Conservation (phyloP, 768 basidiomycete genomes). For the Leccinum aurantiacum region DNA sequence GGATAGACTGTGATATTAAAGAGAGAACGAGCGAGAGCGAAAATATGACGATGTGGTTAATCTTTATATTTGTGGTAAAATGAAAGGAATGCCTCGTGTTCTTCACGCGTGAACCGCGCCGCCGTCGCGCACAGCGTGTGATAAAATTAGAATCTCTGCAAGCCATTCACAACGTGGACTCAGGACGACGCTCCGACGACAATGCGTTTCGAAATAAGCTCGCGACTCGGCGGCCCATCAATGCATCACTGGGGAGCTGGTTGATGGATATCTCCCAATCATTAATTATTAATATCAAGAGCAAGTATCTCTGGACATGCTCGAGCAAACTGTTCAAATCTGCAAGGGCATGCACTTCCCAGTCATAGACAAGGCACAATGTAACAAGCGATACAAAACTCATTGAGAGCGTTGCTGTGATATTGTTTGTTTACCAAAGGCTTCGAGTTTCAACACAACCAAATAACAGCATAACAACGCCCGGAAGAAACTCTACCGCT, state of each 20-base stretch:
- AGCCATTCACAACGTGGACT: slow-evolving; percentile 3
- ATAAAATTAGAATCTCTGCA: slow-evolving; percentile 4
- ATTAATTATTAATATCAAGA: no score
- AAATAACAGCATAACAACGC: slow-evolving; percentile 26
- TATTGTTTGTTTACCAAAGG: slow-evolving; percentile 19
- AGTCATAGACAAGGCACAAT: no score
- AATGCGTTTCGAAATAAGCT: no score
- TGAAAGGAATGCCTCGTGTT: slow-evolving; percentile 26
- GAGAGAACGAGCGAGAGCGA: no score
- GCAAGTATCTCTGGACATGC: no score
- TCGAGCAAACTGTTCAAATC: no score
- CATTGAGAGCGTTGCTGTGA: no score
- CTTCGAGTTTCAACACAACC: slow-evolving; percentile 25
- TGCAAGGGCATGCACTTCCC: no score
- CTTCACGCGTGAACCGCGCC: slow-evolving; percentile 15
- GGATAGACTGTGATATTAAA: neutral
- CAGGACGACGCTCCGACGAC: no score
- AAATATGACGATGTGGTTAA: neutral
- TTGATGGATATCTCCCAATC: no score
- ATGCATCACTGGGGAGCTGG: no score
- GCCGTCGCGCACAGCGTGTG: neutral
- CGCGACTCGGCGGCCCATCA: neutral
- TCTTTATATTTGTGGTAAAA: slow-evolving; percentile 7
- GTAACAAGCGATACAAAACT: no score
- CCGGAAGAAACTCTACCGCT: neutral